Evolutionary conservation across 192 early-diverging fungal genomes (phyloP), one percentile per base, ranked within the genome.

Genomic region (Paraglomus brasilianum): DNA sequence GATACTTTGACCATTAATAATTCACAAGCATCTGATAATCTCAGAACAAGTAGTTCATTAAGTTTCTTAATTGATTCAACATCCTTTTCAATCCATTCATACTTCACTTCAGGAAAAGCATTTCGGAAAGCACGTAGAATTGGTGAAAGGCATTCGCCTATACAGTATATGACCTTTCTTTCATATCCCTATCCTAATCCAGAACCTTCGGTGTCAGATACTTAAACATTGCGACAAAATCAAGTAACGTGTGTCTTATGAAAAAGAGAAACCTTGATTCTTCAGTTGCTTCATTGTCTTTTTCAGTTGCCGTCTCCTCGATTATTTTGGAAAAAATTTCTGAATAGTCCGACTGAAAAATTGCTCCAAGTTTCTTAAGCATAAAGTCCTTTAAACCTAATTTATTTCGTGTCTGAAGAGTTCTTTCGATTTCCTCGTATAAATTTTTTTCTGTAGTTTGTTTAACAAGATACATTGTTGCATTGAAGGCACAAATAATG

Each of bases 301-400:
- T n/a, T 46, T 65, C 30, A 65, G 50, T 21, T 49, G 30, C 49
- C 49, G 46, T 64, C 21, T 64, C 62, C 0, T 19, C 45, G 39
- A 64, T 64, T 64, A 64, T 64, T 64, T 49, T 48, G 0, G 62
- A 49, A 48, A 48, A 43, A 30, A 64, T n/a, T 64, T 64, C 46
- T 38, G 46, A 65, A 65, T 65, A 65, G 11, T 15, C 45, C 49
- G 62, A 0, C 40, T 65, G 47, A 65, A 65, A 65, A 49, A 65
- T 65, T 1, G 36, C 40, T 38, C 49, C 8, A 1, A 65, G 62
- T n/a, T 65, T 65, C 50, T 52, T 52, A 52, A 15, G 9, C 24
- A 52, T 52, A 0, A 22, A 19, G 10, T 52, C 50, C 8, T 52
- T 19, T 52, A 52, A 52, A 51, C 17, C 50, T 52, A 52, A 52